Conservation (phyloP, 345 rosid species). For the Eucalyptus leucophloia region DNA sequence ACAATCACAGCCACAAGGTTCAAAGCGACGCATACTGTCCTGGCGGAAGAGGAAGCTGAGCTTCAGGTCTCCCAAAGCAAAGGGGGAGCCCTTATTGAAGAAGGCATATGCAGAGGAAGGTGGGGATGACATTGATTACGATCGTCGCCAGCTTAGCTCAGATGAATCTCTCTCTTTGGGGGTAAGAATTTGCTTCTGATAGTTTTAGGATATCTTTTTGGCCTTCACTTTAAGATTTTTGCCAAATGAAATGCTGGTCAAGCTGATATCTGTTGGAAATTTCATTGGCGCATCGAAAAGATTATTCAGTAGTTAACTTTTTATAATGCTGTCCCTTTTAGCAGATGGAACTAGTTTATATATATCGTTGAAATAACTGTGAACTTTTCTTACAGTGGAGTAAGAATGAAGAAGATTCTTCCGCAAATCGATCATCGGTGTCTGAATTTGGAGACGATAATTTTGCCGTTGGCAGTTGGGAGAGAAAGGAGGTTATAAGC, state of each 20-base stretch:
- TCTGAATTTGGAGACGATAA: slow-evolving; percentile 92
- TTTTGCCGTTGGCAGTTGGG: slow-evolving; percentile 90
- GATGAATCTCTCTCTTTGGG: slow-evolving; percentile 47
- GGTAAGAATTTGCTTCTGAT: slow-evolving; percentile 20
- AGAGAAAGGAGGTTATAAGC: slow-evolving; percentile 58
- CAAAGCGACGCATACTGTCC: slow-evolving; percentile 59
- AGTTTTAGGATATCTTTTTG: neutral
- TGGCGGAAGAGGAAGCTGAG: slow-evolving; percentile 94
- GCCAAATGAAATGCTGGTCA: neutral
- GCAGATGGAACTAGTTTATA: neutral
- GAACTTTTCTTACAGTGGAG: slow-evolving; percentile 39
- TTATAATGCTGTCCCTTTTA: neutral
- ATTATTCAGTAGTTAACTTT: neutral
- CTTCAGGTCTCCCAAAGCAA: slow-evolving; percentile 76
- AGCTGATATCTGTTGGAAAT: neutral
- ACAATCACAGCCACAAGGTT: slow-evolving; percentile 25
- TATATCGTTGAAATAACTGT: neutral
- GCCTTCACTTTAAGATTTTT: neutral
- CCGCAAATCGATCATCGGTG: slow-evolving; percentile 47
- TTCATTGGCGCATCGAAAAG: neutral
- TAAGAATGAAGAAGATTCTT: slow-evolving; percentile 57
- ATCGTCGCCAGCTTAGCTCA: slow-evolving; percentile 83
- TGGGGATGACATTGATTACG: slow-evolving; percentile 98
- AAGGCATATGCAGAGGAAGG: slow-evolving; percentile 92
- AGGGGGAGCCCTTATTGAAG: slow-evolving; percentile 88